Conservation (phyloP, 2,329 filamentous ascomycete genomes). For the Exophiala sp. region DNA sequence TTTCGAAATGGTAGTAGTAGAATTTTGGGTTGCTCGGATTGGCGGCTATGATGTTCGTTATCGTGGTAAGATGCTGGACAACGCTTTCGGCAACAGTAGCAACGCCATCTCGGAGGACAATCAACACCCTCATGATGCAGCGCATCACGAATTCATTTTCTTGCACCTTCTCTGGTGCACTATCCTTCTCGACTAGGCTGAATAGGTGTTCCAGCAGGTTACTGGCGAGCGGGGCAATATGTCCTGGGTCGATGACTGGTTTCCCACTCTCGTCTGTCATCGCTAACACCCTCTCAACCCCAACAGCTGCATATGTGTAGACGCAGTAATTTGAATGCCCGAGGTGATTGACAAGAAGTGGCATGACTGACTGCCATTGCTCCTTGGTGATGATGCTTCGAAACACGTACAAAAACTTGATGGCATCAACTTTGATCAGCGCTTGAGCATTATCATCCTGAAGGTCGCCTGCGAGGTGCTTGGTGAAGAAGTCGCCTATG, state of each 20-base stretch:
- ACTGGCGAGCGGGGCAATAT: conserved; percentile 77
- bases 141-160: conserved; percentile 99
- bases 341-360: conserved; percentile 85
- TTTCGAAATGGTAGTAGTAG: conserved; percentile 98
- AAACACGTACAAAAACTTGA: conserved; percentile 97
- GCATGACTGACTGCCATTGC: conserved; percentile 87
- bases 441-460: conserved; percentile 69
- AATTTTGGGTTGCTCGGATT: conserved; percentile 98
- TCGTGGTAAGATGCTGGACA: conserved; percentile 78
- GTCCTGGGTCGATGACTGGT: conserved; percentile 73
- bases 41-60: conserved; percentile 85
- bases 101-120: conserved; percentile 84
- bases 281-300: conserved; percentile 87
- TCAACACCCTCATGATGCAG: conserved; percentile 94
- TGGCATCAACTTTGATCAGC: conserved; percentile 93
- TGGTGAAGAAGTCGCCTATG: conserved; percentile 92
- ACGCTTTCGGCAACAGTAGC: conserved; percentile 70
- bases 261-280: conserved; percentile 69
- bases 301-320: conserved; percentile 95
- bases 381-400: conserved; percentile 88
- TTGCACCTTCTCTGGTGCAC: conserved; percentile 85
- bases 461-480: conserved; percentile 85
- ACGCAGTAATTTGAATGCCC: conserved; percentile 90
- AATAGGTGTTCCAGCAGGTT: conserved; percentile 88
- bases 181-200: conserved; percentile 80